These are phyloP conservation scores for Discostella stelligeroides DNA, from an alignment of 108 stramenopile genomes.

Conservation along the genomic window DNA sequence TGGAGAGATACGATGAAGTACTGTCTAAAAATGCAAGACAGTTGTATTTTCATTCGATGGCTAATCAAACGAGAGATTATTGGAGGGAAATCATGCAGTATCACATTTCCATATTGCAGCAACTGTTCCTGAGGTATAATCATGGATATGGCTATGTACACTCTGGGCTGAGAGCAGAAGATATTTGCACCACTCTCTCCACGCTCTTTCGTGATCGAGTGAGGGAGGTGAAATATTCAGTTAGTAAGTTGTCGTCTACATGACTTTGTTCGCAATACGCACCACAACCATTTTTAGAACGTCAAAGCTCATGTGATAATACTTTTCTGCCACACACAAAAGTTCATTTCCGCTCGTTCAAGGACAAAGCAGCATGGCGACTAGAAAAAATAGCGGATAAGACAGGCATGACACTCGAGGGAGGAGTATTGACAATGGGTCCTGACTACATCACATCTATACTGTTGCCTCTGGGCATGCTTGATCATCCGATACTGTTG, in stretches of 20 bases:
- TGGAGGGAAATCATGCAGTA: slow-evolving; percentile 1
- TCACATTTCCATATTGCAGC: slow-evolving; percentile 31
- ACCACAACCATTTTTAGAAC: background rate
- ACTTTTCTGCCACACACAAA: background rate
- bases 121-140: slow-evolving; percentile 28
- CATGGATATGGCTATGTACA: slow-evolving; percentile 21
- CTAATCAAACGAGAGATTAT: background rate
- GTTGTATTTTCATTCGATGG: background rate
- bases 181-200: slow-evolving; percentile 12
- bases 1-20: slow-evolving; percentile 20
- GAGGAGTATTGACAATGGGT: slow-evolving; percentile 11
- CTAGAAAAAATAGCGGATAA: slow-evolving; percentile 1
- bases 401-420: background rate
- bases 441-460: slow-evolving; percentile 24
- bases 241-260: slow-evolving; percentile 9
- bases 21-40: background rate
- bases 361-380: background rate
- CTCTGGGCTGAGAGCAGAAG: background rate
- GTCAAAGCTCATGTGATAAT: background rate
- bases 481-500: slow-evolving; percentile 19
- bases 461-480: slow-evolving; percentile 21
- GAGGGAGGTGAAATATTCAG: slow-evolving; percentile 16
- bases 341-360: slow-evolving; percentile 16
- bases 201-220: slow-evolving; percentile 14
- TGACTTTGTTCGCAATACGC: background rate